Percentiles rank a stretch among this genome's conserved stretches.
These are phyloP conservation scores for Rhizopogon sp. DNA, from an alignment of 768 basidiomycete species.

Conservation along the genomic window DNA sequence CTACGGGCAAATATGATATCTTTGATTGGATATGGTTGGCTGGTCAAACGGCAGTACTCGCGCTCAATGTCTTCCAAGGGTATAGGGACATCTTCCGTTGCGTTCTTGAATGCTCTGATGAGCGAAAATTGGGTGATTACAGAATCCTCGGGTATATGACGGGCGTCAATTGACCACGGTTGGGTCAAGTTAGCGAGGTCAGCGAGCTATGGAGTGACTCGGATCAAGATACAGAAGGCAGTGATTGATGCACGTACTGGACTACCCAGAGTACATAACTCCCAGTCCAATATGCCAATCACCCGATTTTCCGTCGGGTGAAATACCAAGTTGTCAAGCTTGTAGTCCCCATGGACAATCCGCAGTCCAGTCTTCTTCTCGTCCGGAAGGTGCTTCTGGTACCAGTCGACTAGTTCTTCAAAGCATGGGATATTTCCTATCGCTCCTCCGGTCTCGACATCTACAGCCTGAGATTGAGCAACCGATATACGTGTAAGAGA, in stretches of 20 bases:
- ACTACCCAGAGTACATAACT: conserved; percentile 91
- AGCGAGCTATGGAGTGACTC: conserved; percentile 49
- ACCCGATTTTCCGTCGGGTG: conserved; percentile 89
- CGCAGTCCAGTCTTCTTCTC: conserved; percentile 70
- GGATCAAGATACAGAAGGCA: neutral
- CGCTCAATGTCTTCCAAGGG: conserved; percentile 68
- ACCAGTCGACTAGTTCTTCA: conserved; percentile 73
- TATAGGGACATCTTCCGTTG: conserved; percentile 51
- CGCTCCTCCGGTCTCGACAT: conserved; percentile 54
- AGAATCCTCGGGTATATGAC: conserved; percentile 27
- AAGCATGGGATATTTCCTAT: conserved; percentile 74
- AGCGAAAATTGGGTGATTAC: conserved; percentile 13
- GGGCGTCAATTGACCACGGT: conserved; percentile 65
- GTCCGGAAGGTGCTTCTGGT: conserved; percentile 66
- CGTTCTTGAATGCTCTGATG: conserved; percentile 62
- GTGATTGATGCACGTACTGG: conserved; percentile 49
- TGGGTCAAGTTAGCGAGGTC: conserved; percentile 89
- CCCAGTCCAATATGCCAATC: conserved; percentile 97
- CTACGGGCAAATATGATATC: conserved; percentile 80
- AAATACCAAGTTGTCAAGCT: conserved; percentile 96
- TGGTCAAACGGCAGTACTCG: conserved; percentile 69
- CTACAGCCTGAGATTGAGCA: conserved; percentile 67
- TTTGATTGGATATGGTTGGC: conserved; percentile 66
- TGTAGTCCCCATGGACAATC: conserved; percentile 98
- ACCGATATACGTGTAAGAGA: conserved; percentile 77